Base-by-base conservation (phyloP, 2,329 filamentous ascomycete species). In the Metarhizium guizhouense region DNA sequence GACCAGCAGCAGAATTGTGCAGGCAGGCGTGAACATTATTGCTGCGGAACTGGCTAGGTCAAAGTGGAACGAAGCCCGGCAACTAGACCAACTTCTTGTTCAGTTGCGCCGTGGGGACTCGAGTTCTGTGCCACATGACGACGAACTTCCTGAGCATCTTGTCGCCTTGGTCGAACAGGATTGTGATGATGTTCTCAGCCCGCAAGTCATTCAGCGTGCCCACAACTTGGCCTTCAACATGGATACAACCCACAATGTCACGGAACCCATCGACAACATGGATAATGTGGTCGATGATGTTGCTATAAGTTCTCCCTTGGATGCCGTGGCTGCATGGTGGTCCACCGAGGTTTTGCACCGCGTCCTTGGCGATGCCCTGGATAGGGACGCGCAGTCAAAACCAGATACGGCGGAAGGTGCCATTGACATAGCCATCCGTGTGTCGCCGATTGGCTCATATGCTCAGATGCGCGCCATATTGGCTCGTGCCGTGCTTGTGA, bases 261-360 rank as follows among this genome's bases (percentile, higher is more conserved):
- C 78, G 47, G 75, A 79, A 3, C 75, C 78, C 25, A 86, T 89
- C 59, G 83, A 86, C 53, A 84, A 88, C 51, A 87, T 95, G 78
- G 88, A 95, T 66, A 79, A 82, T 6, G 90, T 96, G 1, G 88
- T 94, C 3, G 88, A 94, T 57, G 93, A 96, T 64, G 83, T 84
- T 53, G 86, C 90, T 3, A 88, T 96, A 58, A 84, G 88, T 53
- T 94, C 90, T 18, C 90, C 92, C 0, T 81, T 96, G 61, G 93
- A 96, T 69, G 91, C 90, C 13, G 83, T 96, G 53, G 90, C 92
- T 6, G 90, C 92, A 2, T 96, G 92, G 92, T 94, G 86, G 76
- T 95, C 92, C 0, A 90, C 84, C 60, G 78, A 86, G 55, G 77
- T 83, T 13, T 73, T 96, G 42, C 88, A 91, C 63, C 79, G 81